Evolutionary conservation across 306 rosid genomes (phyloP).

Genomic region (Dalbergia cultrata): DNA sequence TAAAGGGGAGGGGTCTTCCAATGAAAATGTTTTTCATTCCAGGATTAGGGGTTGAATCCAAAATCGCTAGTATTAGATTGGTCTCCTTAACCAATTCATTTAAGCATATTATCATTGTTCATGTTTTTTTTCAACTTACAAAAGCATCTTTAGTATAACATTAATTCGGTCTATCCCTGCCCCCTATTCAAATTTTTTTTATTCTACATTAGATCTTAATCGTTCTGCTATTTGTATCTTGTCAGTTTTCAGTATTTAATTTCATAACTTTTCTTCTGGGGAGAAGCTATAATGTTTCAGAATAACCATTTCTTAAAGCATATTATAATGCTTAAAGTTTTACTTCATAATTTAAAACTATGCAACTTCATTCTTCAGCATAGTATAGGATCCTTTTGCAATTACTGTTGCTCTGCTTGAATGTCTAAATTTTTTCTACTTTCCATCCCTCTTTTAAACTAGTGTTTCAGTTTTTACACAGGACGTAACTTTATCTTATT

Average conservation of each 20-base stretch:
- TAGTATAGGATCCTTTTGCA: background rate
- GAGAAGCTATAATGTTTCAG: background rate
- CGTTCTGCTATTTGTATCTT: background rate
- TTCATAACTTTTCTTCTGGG: background rate
- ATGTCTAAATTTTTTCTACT: background rate
- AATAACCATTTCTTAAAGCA: background rate
- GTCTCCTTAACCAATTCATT: background rate
- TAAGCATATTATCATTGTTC: background rate
- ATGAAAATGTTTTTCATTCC: too few relatives aligned
- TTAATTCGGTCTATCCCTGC: background rate
- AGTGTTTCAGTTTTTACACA: background rate
- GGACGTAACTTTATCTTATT: background rate
- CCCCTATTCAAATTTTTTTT: background rate
- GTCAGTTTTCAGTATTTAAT: background rate
- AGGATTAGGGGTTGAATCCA: too few relatives aligned
- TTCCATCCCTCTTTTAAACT: constrained; percentile 13
- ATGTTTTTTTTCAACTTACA: background rate
- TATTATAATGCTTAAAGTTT: background rate
- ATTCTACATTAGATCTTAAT: background rate
- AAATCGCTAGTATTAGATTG: background rate
- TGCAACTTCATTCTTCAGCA: background rate
- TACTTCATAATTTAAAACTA: background rate
- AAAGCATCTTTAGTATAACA: background rate
- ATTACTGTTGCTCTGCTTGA: background rate
- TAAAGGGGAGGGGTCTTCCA: too few relatives aligned